Percentiles rank a stretch among this genome's conserved stretches.
Conservation (phyloP, 176 grass and related monocot species). For the Lolium multiflorum region DNA sequence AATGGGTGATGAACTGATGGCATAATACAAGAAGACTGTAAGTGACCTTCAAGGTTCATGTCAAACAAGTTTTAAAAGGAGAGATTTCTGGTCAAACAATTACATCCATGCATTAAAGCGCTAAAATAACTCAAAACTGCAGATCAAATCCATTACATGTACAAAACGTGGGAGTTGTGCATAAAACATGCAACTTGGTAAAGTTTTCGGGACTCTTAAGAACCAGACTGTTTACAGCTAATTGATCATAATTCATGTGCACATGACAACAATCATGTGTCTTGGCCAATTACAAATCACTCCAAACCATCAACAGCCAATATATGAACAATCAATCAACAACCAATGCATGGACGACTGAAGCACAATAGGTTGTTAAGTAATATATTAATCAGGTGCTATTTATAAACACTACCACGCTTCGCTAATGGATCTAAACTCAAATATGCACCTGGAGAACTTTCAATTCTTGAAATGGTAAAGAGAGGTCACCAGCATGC, state of each 20-base stretch:
- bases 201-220: neutral
- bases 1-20: neutral
- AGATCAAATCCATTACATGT: slow-evolving; percentile 18
- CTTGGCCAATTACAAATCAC: neutral
- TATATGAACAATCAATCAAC: neutral
- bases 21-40: neutral
- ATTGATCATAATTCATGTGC: neutral
- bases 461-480: slow-evolving; percentile 27
- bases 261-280: slow-evolving; percentile 9
- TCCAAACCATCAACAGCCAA: slow-evolving; percentile 3
- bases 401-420: neutral
- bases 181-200: slow-evolving; percentile 9
- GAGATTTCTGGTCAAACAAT: neutral
- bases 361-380: slow-evolving; percentile 1
- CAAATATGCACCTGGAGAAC: neutral
- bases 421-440: slow-evolving; percentile 4
- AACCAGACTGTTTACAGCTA: neutral
- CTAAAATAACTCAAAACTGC: neutral
- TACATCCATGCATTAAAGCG: neutral
- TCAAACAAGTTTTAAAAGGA: neutral
- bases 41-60: slow-evolving; percentile 1
- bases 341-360: slow-evolving; percentile 3
- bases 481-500: neutral
- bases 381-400: slow-evolving; percentile 1
- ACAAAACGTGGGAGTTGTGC: neutral